These are phyloP conservation scores for Sporothrix euskadiensis DNA, from an alignment of 2,329 filamentous ascomycete species.

Conservation along the genomic window DNA sequence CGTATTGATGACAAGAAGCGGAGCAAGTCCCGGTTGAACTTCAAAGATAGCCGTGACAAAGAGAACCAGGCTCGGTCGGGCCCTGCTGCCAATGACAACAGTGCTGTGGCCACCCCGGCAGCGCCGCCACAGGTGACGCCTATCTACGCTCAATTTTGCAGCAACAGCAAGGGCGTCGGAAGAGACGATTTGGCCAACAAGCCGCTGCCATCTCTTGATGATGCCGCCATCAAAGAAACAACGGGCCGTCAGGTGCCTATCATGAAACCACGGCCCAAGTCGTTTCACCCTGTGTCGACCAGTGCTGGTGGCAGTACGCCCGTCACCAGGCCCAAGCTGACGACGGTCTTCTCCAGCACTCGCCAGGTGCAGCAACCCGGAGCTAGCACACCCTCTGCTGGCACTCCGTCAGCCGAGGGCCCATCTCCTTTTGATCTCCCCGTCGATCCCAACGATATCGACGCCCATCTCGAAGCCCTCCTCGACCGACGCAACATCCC, in stretches of 20 bases:
- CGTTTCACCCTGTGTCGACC: constrained; percentile 46
- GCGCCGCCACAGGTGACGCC: constrained; percentile 57
- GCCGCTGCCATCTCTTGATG: constrained; percentile 31
- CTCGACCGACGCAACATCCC: constrained; percentile 90
- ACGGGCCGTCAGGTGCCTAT: constrained; percentile 23
- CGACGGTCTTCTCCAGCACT: constrained; percentile 44
- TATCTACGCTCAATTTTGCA: constrained; percentile 76
- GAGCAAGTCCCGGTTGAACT: constrained; percentile 36
- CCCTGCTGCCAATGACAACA: constrained; percentile 41
- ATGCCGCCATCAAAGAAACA: constrained; percentile 20
- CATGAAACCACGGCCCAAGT: constrained; percentile 52
- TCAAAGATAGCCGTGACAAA: constrained; percentile 63
- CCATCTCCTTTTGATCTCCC: constrained; percentile 50
- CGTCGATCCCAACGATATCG: constrained; percentile 58
- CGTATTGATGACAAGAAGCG: constrained; percentile 30
- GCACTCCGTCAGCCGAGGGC: constrained; percentile 28
- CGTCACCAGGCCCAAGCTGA: constrained; percentile 44
- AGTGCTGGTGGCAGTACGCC: constrained; percentile 43
- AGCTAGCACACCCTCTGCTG: constrained; percentile 35
- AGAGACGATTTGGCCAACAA: constrained; percentile 11
- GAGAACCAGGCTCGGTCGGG: constrained; percentile 72
- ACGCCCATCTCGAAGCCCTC: constrained; percentile 60
- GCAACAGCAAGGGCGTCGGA: constrained; percentile 28
- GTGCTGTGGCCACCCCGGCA: background rate
- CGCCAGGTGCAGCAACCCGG: constrained; percentile 42